phyloP scores from a whole-genome alignment of 495 filamentous ascomycete species.

The Clavariopsis aquatica region DNA sequence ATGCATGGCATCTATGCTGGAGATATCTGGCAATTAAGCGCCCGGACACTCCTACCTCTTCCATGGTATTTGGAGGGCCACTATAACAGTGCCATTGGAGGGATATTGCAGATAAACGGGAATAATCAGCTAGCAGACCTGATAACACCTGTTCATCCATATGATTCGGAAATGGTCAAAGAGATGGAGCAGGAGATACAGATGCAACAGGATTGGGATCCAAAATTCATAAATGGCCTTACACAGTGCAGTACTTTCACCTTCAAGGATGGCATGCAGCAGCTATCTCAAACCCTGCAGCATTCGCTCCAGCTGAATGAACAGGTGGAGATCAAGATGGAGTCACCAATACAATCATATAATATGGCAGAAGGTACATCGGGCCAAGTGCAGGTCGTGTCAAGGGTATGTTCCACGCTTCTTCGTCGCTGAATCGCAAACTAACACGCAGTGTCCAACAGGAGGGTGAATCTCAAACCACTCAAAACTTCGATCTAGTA shows the following conservation, averaged over 20 bases:
- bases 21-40: constrained; percentile 78
- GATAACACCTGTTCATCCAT: not conserved
- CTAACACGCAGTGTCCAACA: constrained; percentile 15
- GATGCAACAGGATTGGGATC: constrained; percentile 18
- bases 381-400: not conserved
- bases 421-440: not conserved
- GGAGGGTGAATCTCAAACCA: constrained; percentile 12
- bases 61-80: constrained; percentile 55
- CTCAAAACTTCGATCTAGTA: constrained; percentile 32
- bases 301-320: constrained; percentile 47
- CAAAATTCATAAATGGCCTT: constrained; percentile 22
- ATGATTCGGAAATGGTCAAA: not conserved
- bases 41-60: constrained; percentile 59
- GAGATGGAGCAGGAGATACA: constrained; percentile 7
- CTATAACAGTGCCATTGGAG: constrained; percentile 41
- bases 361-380: not conserved
- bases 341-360: constrained; percentile 43
- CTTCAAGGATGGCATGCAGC: constrained; percentile 61
- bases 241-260: constrained; percentile 57
- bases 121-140: not conserved
- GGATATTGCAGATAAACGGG: not conserved
- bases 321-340: constrained; percentile 58
- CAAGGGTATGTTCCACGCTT: constrained; percentile 13
- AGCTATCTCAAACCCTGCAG: constrained; percentile 53
- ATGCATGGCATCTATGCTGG: constrained; percentile 94